Evolutionary conservation across 495 filamentous ascomycete genomes (phyloP).

Genomic region (Gamarada debralockiae): DNA sequence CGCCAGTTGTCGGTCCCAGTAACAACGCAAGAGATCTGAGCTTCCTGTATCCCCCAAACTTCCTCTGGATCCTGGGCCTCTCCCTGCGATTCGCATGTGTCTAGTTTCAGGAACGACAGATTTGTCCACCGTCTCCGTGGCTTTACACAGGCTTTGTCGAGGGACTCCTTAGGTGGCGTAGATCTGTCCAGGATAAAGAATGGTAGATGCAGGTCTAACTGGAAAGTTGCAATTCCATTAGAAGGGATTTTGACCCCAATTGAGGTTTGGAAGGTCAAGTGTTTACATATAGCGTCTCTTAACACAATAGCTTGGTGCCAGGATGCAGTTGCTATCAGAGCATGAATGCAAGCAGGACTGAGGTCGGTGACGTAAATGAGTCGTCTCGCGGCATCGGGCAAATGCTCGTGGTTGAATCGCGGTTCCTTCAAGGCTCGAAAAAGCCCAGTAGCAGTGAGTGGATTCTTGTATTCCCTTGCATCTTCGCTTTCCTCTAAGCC

Average conservation of each 20-base stretch:
- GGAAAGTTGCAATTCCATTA: neutral
- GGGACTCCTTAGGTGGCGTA: neutral
- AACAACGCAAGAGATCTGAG: neutral
- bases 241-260: neutral
- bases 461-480: neutral
- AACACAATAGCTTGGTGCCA: neutral
- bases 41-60: neutral
- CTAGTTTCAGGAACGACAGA: neutral
- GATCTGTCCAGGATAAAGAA: neutral
- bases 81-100: neutral
- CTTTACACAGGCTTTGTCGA: neutral
- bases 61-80: neutral
- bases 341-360: neutral
- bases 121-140: slow-evolving; percentile 3
- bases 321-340: neutral
- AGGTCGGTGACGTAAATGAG: neutral
- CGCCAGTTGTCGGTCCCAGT: neutral
- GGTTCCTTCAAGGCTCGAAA: neutral
- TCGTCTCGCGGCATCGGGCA: neutral
- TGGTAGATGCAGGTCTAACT: neutral
- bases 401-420: neutral
- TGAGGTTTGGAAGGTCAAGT: neutral
- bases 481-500: neutral
- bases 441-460: slow-evolving; percentile 1
- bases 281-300: slow-evolving; percentile 7